These are phyloP conservation scores for Mollisia scopiformis DNA, from an alignment of 2,329 filamentous ascomycete species.

Conservation along the genomic window DNA sequence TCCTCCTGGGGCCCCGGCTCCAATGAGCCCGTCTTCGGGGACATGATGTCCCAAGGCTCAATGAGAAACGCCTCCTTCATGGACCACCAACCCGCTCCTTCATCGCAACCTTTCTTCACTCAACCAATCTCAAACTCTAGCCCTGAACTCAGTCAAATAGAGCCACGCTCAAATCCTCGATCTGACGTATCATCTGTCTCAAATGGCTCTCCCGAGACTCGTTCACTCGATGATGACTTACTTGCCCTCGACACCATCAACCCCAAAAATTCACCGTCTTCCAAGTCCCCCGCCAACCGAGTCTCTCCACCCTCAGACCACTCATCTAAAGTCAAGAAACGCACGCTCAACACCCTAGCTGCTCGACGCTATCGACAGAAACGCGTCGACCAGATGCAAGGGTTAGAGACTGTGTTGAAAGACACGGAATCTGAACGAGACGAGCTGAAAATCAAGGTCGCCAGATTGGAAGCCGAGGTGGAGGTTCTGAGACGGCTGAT, in stretches of 20 bases:
- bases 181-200: not conserved
- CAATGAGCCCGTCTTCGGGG: not conserved
- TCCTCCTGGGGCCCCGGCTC: not conserved
- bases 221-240: not conserved
- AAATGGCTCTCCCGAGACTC: not conserved
- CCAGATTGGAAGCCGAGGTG: constrained; percentile 66
- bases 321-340: constrained; percentile 47
- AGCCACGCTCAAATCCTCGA: not conserved
- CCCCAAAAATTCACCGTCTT: not conserved
- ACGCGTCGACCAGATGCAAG: constrained; percentile 65
- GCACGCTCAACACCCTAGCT: constrained; percentile 71
- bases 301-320: not conserved
- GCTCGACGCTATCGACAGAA: constrained; percentile 73
- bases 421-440: constrained; percentile 65
- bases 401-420: constrained; percentile 62
- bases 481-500: constrained; percentile 59
- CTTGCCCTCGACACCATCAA: not conserved
- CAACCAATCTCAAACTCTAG: too few relatives aligned
- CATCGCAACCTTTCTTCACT: not conserved
- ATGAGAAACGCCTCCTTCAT: not conserved
- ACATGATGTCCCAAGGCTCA: not conserved
- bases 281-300: not conserved
- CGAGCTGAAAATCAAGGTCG: constrained; percentile 63
- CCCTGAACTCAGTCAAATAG: not conserved
- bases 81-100: not conserved